These are phyloP conservation scores for Coemansia sp. DNA, from an alignment of 192 early-diverging fungal species.

Conservation along the genomic window DNA sequence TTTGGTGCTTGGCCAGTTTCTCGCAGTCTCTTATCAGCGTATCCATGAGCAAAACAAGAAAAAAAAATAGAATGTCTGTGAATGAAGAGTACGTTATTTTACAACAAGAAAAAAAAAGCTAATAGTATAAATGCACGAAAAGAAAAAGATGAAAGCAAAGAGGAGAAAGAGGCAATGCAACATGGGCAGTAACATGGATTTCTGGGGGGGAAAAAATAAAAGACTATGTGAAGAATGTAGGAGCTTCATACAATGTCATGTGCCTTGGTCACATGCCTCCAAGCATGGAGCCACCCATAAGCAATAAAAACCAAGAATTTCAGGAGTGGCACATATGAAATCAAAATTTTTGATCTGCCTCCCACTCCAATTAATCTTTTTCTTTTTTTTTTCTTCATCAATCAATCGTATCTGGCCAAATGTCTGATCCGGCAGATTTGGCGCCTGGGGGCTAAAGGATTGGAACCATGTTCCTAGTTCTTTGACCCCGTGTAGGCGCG, in stretches of 20 bases:
- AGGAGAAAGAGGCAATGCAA: background rate
- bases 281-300: background rate
- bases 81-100: background rate
- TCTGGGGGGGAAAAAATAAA: background rate
- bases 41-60: slow-evolving; percentile 55
- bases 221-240: background rate
- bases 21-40: slow-evolving; percentile 62
- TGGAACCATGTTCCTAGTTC: background rate
- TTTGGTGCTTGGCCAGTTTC: slow-evolving; percentile 65
- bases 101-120: background rate
- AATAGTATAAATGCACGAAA: background rate
- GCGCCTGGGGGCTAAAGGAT: background rate
- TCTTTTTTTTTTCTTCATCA: background rate
- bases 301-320: background rate
- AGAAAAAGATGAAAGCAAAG: background rate
- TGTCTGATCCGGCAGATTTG: slow-evolving; percentile 2
- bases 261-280: background rate
- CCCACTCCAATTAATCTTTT: background rate
- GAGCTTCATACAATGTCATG: background rate
- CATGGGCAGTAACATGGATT: background rate
- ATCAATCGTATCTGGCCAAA: background rate
- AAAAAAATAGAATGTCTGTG: background rate
- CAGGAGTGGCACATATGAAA: too few species aligned
- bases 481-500: background rate
- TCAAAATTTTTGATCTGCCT: too few species aligned